Base-by-base conservation (phyloP, 2,329 filamentous ascomycete species). In the Byssochlamys sp. region DNA sequence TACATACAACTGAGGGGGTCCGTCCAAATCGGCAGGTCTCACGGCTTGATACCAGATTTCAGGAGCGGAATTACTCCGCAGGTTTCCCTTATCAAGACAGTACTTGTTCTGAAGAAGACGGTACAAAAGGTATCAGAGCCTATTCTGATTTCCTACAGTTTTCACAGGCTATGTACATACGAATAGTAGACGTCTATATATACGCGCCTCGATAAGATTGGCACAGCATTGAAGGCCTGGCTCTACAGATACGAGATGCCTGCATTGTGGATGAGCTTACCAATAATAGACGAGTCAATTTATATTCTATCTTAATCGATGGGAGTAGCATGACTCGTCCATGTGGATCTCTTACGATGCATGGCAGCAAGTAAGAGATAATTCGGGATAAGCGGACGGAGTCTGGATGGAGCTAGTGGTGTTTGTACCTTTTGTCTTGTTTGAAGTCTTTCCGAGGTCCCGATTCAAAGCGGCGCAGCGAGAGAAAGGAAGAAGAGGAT, bases 371-470 rank as follows among this genome's bases (percentile, higher is more conserved):
- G 26, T 27, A 55, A 35, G 19, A 52, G 50, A 31, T 45, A 1
- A 54, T 54, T 31, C 31, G 31, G 39, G 29, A 27, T 55, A 45
- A 28, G 2, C 26, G 53, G 52, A 19, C 19, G 52, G 53, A 39
- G 25, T 33, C 25, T 54, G 28, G 53, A 45, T 10, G 28, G 31
- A 52, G 39, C 25, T 33, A 50, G 33, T 14, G 29, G 5, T 58
- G 63, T 64, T 65, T 64, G 63, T 51, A 48, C 57, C 4, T 59
- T 70, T 72, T 72, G 69, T 51, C 52, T 51, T 59, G 63, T 69
- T 71, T 71, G 69, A 62, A 51, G 12, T 1, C 25, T 28, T 51
- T 26, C 49, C 49, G 49, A 28, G 25, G 24, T 26, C 49, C 49
- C 39, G 39, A 45, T 45, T 19, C 39, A 24, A 31, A 45, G 39